phyloP scores from a whole-genome alignment of 1,284 basidiomycete genomes.

The Microbotryum silenes-acaulis region DNA sequence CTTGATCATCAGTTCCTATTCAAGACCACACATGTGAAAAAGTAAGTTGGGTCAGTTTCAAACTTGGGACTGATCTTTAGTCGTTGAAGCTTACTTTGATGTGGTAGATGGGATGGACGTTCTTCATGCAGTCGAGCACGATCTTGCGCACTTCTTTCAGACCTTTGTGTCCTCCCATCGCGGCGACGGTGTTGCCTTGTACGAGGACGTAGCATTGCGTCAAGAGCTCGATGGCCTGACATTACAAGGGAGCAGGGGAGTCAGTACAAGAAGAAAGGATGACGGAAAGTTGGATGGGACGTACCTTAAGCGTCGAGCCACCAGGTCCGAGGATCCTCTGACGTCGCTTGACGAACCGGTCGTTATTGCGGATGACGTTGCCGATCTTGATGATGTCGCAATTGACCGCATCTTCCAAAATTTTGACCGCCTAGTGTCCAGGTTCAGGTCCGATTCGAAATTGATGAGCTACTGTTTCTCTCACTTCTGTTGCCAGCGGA shows the following conservation, averaged over 20 bases:
- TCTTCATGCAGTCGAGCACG: conserved; percentile 97
- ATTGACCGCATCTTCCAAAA: conserved; percentile 80
- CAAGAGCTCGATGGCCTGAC: conserved; percentile 87
- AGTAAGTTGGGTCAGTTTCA: background rate
- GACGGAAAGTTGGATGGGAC: conserved; percentile 23
- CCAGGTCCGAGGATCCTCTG: conserved; percentile 96
- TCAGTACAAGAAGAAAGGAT: background rate
- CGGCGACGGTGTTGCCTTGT: conserved; percentile 95
- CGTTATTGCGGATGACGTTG: conserved; percentile 87
- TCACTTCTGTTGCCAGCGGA: no score
- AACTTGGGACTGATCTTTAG: background rate
- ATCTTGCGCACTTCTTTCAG: conserved; percentile 94
- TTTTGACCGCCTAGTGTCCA: conserved; percentile 66
- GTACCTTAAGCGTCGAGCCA: conserved; percentile 88
- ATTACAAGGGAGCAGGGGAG: background rate
- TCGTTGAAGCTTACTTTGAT: conserved; percentile 63
- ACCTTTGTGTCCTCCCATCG: conserved; percentile 92
- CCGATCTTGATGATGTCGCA: conserved; percentile 99
- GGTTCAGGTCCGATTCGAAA: background rate
- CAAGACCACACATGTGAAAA: background rate
- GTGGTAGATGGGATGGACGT: conserved; percentile 97
- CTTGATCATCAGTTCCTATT: conserved; percentile 93
- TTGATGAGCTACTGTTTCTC: background rate
- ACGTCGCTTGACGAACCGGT: conserved; percentile 89
- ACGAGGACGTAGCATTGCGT: conserved; percentile 97